Evolutionary conservation across 23 red algal species (phyloP).

Genomic region (Porphyridium purpureum): DNA sequence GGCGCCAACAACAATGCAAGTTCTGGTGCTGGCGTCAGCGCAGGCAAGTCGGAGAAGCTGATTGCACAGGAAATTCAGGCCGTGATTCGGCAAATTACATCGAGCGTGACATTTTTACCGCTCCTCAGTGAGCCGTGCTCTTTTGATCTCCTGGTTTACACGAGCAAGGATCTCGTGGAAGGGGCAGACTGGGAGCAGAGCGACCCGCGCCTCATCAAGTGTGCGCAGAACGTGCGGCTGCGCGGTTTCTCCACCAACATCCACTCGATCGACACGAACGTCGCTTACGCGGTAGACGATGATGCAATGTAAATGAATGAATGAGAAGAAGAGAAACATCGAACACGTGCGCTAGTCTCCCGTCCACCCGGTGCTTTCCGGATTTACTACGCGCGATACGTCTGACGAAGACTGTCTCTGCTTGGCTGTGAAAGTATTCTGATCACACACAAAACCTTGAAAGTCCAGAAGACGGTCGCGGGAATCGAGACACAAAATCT

Average conservation of each 20-base stretch:
- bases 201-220: conserved; percentile 33
- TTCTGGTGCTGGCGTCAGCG: background rate
- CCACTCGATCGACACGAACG: conserved; percentile 67
- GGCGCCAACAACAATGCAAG: background rate
- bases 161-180: conserved; percentile 24
- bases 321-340: no score
- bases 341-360: no score
- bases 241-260: conserved; percentile 75
- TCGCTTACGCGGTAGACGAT: conserved; percentile 61
- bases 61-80: conserved; percentile 78
- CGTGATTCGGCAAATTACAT: conserved; percentile 79
- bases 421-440: no score
- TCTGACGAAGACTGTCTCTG: no score
- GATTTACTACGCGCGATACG: no score
- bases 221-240: conserved; percentile 51
- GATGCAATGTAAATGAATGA: no score
- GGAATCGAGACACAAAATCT: no score
- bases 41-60: conserved; percentile 1
- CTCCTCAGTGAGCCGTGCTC: conserved; percentile 81
- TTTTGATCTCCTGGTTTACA: conserved; percentile 91
- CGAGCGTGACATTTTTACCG: conserved; percentile 73
- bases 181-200: conserved; percentile 74
- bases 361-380: no score
- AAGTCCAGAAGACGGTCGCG: no score
- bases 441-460: no score